These are phyloP conservation scores for Botrytis sinoallii DNA, from an alignment of 2,329 filamentous ascomycete genomes.

Conservation along the genomic window DNA sequence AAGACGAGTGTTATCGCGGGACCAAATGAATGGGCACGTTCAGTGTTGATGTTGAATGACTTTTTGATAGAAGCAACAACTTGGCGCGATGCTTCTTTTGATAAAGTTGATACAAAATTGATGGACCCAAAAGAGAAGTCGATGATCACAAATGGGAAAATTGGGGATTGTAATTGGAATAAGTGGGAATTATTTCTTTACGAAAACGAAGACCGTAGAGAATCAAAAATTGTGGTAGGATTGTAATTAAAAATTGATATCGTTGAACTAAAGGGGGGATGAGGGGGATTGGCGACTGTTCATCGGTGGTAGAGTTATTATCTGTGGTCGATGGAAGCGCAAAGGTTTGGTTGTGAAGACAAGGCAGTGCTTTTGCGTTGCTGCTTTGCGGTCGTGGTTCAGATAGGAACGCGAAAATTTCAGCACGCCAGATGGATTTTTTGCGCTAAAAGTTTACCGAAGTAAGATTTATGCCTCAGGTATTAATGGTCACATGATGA, in stretches of 20 bases:
- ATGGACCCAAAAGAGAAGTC: constrained; percentile 17
- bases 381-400: constrained; percentile 2
- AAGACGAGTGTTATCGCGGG: constrained; percentile 29
- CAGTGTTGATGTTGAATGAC: constrained; percentile 33
- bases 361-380: not conserved
- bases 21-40: constrained; percentile 32
- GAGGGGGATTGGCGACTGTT: constrained; percentile 10
- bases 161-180: not conserved
- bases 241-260: constrained; percentile 14
- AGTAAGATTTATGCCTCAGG: not conserved
- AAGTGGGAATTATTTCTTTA: constrained; percentile 12
- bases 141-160: constrained; percentile 17
- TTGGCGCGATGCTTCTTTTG: constrained; percentile 35
- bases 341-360: not conserved
- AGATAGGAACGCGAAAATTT: constrained; percentile 7
- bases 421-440: constrained; percentile 8
- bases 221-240: not conserved
- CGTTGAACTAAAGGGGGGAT: constrained; percentile 8
- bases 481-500: not conserved
- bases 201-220: not conserved
- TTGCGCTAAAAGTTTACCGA: constrained; percentile 11
- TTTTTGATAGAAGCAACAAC: constrained; percentile 34
- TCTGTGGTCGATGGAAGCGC: not conserved
- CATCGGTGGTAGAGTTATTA: constrained; percentile 1
- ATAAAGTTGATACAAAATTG: constrained; percentile 16